Percentiles rank a stretch among this genome's conserved stretches.
Conservation (phyloP, 257 asterid genomes). For the Penstemon barbatus region DNA sequence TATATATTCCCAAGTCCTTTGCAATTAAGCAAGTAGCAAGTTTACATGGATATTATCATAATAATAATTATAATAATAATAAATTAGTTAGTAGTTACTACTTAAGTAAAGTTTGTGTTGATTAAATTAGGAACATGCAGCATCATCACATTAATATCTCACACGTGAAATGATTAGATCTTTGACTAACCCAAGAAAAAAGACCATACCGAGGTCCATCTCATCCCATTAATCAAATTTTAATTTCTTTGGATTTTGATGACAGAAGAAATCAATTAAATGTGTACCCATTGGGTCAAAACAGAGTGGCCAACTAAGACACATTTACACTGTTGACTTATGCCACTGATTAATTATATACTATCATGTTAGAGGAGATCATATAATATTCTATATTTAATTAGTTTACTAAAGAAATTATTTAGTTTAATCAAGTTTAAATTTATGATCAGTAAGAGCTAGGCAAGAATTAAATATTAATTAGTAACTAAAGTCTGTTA, state of each 20-base stretch:
- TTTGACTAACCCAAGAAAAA: conserved; percentile 24
- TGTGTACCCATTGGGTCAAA: conserved; percentile 11
- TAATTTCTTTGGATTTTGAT: background rate
- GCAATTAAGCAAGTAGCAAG: background rate
- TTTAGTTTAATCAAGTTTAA: too few species aligned
- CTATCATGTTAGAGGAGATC: too few species aligned
- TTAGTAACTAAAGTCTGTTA: too few species aligned
- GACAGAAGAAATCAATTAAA: conserved; percentile 8
- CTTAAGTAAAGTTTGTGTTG: conserved; percentile 3
- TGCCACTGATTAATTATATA: background rate
- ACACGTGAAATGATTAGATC: conserved; percentile 20
- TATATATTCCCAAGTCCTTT: background rate
- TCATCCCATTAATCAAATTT: background rate
- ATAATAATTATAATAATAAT: background rate
- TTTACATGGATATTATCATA: background rate
- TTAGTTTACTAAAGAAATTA: too few species aligned
- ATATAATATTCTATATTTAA: too few species aligned
- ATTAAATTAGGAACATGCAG: conserved; percentile 12
- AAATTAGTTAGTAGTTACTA: too few species aligned
- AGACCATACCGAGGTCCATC: conserved; percentile 28
- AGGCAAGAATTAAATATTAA: too few species aligned
- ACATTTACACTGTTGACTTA: background rate
- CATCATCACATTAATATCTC: conserved; percentile 14
- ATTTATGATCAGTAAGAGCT: too few species aligned
- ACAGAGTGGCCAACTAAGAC: conserved; percentile 1